Conservation (phyloP, 179 eudicot genomes). For the Heliamphora pulchella region DNA sequence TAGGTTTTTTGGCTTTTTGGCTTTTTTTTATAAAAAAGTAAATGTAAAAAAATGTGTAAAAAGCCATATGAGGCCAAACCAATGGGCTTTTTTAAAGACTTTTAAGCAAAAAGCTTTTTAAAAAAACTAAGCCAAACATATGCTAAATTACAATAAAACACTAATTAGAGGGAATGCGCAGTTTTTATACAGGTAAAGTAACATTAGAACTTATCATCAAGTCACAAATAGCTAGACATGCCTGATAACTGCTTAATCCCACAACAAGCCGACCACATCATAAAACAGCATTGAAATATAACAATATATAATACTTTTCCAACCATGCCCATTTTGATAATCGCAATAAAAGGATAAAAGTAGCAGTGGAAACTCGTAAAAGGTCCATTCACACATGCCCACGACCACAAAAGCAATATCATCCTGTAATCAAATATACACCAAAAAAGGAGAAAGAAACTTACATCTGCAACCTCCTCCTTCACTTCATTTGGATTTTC, state of each 20-base stretch:
- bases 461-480: conserved; percentile 39
- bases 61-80: no score
- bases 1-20: no score
- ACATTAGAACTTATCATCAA: not conserved
- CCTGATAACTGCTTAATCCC: not conserved
- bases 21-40: no score
- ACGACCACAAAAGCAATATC: not conserved
- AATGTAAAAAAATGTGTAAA: no score
- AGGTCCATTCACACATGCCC: not conserved
- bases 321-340: not conserved
- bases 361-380: not conserved
- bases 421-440: not conserved
- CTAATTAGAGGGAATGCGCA: no score
- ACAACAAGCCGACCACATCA: not conserved
- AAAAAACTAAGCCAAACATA: no score
- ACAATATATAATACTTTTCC: no score
- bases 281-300: not conserved
- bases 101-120: no score
- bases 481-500: conserved; percentile 29
- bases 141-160: not conserved
- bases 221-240: not conserved
- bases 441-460: not conserved
- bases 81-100: no score
- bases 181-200: not conserved
- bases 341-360: not conserved